Evolutionary conservation across 2,329 filamentous ascomycete species (phyloP), one percentile per base, ranked within the genome.

Genomic region (Lachnellula subtilissima): DNA sequence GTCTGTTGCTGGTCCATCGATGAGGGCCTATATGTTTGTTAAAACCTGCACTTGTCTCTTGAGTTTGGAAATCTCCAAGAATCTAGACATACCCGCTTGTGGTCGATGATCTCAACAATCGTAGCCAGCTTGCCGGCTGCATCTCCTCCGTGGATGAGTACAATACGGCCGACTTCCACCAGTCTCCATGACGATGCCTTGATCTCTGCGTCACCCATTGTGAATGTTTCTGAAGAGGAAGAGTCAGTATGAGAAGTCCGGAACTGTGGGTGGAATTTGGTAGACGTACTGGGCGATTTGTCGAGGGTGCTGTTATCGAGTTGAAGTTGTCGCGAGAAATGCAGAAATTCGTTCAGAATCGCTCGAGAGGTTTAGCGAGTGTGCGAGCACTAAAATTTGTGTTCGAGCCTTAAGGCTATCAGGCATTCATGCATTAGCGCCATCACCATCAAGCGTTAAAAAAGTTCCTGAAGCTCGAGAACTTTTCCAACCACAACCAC

Each of bases 91-190:
- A 99, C 94, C 81, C 94, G 91, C 86, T 96, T 97, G 88, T 99
- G 93, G 82, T 99, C 94, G 81, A 99, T 94, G 79, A 99, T 97
- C 87, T 99, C 93, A 79, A 96, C 91, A 74, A 99, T 93, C 72
- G 87, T 82, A 72, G 92, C 95, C 71, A 97, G 85, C 76, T 89
- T 89, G 81, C 92, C 92, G 69, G 81, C 89, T 71, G 87, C 86
- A 74, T 91, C 88, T 74, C 84, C 80, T 72, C 77, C 78, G 78
- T 90, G 88, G 81, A 97, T 87, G 77, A 96, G 86, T 76, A 96
- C 88, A 74, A 99, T 86, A 76, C 94, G 91, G 86, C 94, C 94
- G 78, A 97, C 90, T 87, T 99, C 92, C 77, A 99, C 92, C 79
- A 91, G 84, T 83, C 92, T 92, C 91, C 91, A 95, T 77, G 86